Conservation (phyloP, 2,329 filamentous ascomycete genomes). For the Talaromyces piceae region DNA sequence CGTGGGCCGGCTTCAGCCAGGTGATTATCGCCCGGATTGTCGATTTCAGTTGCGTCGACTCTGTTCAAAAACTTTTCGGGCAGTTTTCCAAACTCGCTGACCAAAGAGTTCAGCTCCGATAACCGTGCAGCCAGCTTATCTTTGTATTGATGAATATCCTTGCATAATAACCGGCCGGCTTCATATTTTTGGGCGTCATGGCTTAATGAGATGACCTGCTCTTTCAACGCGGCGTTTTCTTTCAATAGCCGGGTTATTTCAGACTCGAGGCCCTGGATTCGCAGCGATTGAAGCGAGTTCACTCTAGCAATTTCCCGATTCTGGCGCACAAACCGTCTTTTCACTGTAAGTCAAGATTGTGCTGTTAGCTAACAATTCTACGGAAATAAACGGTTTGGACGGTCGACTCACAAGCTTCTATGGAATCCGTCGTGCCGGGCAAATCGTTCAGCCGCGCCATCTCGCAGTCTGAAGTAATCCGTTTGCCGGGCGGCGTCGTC, state of each 20-base stretch:
- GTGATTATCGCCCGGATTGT: neutral
- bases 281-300: constrained; percentile 57
- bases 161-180: constrained; percentile 36
- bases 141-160: constrained; percentile 47
- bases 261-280: constrained; percentile 56
- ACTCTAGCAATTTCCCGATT: constrained; percentile 59
- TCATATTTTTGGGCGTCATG: constrained; percentile 45
- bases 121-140: constrained; percentile 50
- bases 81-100: constrained; percentile 47
- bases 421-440: constrained; percentile 37
- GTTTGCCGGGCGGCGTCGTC: neutral
- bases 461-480: constrained; percentile 12
- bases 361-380: neutral
- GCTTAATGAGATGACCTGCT: constrained; percentile 52
- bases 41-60: constrained; percentile 6
- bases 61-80: constrained; percentile 24
- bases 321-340: constrained; percentile 57
- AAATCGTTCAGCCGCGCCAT: constrained; percentile 47
- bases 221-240: constrained; percentile 54
- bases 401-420: constrained; percentile 40
- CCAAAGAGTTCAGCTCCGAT: constrained; percentile 46
- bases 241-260: constrained; percentile 53
- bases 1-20: neutral
- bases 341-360: constrained; percentile 43
- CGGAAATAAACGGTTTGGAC: neutral